Base-by-base conservation (phyloP, 768 basidiomycete species). In the Candolleomyces efflorescens region DNA sequence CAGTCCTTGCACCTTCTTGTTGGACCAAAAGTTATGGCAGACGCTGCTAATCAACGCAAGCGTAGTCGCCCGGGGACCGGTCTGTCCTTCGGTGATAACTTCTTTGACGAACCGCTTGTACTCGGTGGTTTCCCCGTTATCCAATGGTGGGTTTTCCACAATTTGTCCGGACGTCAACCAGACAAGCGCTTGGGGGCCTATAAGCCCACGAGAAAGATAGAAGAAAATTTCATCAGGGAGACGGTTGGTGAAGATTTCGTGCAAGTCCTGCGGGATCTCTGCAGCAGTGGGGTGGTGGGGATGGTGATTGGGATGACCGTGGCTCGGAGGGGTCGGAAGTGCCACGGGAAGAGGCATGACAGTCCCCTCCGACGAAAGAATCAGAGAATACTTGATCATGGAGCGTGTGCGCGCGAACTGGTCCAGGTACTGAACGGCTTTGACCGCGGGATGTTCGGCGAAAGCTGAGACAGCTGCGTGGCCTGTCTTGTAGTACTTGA, bases 161-260 rank as follows among this genome's bases (percentile, higher is more conserved):
- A 96, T 83, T 69, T 87, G 86, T 15, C 94, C 94, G 23, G 82
- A 85, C 15, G 92, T 94, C 58, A 99, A 83, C 91, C 96, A 97
- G n/a, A 94, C 89, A 22, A 98, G 82, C 10, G 93, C 86, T 64
- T 93, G 91, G 0, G 96, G 92, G 9, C 87, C 86, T 53, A 98
- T 69, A 13, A 98, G 81, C 5, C 97, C 96, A 17, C 94, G 87
- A 39, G 94, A 97, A 62, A 98, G 82, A 70, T 98, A 97, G 72
- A 88, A 98, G 75, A 95, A 98, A 58, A 98, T 81, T 69, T 98
- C 94, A 70, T 98, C 97, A 1, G 96, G 96, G 23, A 99, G 80
- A 46, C 94, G 88, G 71, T 92, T 78, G 10, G 94, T 95, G 75
- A 98, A 98, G 60, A 98, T 90, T 54, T 97, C 94, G 68, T 96